Evolutionary conservation across 2,329 filamentous ascomycete species (phyloP).

Genomic region (Dothidotthia symphoricarpi): DNA sequence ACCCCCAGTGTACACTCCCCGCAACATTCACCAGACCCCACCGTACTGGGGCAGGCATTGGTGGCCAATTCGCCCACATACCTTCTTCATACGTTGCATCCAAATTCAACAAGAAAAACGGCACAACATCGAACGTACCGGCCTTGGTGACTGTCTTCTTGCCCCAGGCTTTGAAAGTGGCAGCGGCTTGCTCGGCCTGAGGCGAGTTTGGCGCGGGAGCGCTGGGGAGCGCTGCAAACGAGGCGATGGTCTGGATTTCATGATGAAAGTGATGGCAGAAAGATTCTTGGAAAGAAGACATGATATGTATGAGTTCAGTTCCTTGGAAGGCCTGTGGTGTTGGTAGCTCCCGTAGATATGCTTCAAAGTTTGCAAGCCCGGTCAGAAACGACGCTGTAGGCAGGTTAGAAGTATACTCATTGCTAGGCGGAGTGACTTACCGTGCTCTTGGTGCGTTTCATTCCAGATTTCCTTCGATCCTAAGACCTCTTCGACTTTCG

Average conservation of each 20-base stretch:
- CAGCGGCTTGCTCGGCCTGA: conserved; percentile 45
- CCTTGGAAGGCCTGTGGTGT: conserved; percentile 24
- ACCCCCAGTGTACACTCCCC: conserved; percentile 55
- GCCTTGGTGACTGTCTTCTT: conserved; percentile 64
- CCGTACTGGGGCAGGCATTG: conserved; percentile 60
- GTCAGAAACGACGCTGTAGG: conserved; percentile 28
- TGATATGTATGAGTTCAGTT: conserved; percentile 23
- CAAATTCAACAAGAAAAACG: conserved; percentile 64
- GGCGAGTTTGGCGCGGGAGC: conserved; percentile 51
- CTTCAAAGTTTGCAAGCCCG: conserved; percentile 24
- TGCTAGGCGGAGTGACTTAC: conserved; percentile 9
- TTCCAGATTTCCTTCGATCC: conserved; percentile 29
- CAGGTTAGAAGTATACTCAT: neutral
- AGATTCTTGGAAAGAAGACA: conserved; percentile 28
- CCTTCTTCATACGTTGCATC: conserved; percentile 61
- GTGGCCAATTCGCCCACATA: conserved; percentile 62
- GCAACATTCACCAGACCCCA: conserved; percentile 61
- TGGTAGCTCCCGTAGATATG: conserved; percentile 24
- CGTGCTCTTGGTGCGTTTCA: conserved; percentile 36
- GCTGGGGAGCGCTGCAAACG: conserved; percentile 49
- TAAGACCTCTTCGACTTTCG: conserved; percentile 33
- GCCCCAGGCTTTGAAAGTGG: conserved; percentile 60
- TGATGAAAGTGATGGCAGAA: conserved; percentile 36
- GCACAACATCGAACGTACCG: conserved; percentile 59
- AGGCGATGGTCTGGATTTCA: conserved; percentile 36